phyloP scores from a whole-genome alignment of 139 green algal species.

The Chlorella ohadii region DNA sequence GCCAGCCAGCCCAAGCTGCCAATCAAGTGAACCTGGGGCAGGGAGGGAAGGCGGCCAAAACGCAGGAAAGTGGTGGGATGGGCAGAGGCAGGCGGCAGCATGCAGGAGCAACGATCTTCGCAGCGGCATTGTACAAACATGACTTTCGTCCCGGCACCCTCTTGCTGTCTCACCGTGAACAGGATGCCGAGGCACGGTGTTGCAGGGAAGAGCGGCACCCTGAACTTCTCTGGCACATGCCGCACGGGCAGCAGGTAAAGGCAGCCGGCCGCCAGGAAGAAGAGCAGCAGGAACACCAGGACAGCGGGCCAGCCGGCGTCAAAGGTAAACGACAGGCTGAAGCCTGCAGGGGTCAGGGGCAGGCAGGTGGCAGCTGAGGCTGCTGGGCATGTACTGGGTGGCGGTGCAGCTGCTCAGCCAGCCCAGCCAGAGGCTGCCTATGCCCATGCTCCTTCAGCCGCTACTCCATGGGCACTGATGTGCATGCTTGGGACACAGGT shows the following conservation, averaged over 20 bases:
- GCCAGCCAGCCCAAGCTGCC: slow-evolving; percentile 75
- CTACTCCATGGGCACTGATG: too few relatives aligned
- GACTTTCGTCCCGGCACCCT: too few relatives aligned
- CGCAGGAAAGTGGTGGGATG: too few relatives aligned
- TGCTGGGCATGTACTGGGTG: too few relatives aligned
- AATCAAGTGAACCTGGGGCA: slow-evolving; percentile 70
- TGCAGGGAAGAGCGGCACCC: slow-evolving; percentile 69
- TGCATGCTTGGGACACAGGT: too few relatives aligned
- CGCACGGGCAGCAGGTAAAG: slow-evolving; percentile 52
- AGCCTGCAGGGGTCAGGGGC: background rate
- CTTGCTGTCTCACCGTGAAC: slow-evolving; percentile 32
- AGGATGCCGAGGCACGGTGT: slow-evolving; percentile 74
- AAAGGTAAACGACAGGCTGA: slow-evolving; percentile 43
- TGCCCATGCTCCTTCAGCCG: too few relatives aligned
- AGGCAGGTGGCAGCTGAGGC: background rate
- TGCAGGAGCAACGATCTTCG: too few relatives aligned
- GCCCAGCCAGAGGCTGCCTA: too few relatives aligned
- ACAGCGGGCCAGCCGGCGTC: slow-evolving; percentile 19
- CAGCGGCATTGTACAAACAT: too few relatives aligned
- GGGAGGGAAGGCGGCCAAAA: too few relatives aligned
- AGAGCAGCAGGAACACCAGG: slow-evolving; percentile 29
- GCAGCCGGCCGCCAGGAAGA: slow-evolving; percentile 25
- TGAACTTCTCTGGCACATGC: slow-evolving; percentile 59
- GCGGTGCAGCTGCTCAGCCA: too few relatives aligned
- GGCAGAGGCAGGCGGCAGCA: too few relatives aligned